phyloP scores from a whole-genome alignment of 2,329 filamentous ascomycete species.

The Ascochyta viciae-villosae region DNA sequence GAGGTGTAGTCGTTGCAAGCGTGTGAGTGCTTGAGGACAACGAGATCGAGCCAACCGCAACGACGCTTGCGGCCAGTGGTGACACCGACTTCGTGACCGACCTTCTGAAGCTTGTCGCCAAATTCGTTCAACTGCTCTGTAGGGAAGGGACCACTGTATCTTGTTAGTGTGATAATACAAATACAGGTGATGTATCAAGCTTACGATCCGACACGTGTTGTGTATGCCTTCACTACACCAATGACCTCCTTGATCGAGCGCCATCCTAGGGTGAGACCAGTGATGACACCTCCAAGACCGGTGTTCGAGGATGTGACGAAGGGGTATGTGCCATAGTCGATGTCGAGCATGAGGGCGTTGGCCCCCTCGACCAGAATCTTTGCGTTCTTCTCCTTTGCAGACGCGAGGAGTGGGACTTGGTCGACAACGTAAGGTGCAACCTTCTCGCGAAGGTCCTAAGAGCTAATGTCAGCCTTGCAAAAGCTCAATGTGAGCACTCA shows the following conservation, averaged over 20 bases:
- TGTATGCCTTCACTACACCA: conserved; percentile 73
- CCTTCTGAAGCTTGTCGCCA: conserved; percentile 63
- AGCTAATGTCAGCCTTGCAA: background rate
- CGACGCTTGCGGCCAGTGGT: conserved; percentile 67
- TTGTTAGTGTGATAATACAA: conserved; percentile 16
- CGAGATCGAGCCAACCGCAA: conserved; percentile 72
- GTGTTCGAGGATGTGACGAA: conserved; percentile 68
- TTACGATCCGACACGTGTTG: conserved; percentile 62
- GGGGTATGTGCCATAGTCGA: conserved; percentile 65
- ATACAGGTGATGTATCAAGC: conserved; percentile 4
- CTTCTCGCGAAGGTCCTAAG: conserved; percentile 60
- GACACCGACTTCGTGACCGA: conserved; percentile 64
- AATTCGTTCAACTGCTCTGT: conserved; percentile 67
- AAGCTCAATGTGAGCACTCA: background rate
- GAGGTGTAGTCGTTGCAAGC: conserved; percentile 72
- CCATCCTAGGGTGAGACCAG: conserved; percentile 67
- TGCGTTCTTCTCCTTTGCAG: conserved; percentile 64
- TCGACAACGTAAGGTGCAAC: conserved; percentile 71
- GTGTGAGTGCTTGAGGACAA: conserved; percentile 71
- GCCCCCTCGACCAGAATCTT: conserved; percentile 74
- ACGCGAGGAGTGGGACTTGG: conserved; percentile 68
- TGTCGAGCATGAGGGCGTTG: conserved; percentile 72
- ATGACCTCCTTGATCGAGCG: conserved; percentile 67
- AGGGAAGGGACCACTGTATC: conserved; percentile 68
- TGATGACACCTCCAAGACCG: conserved; percentile 67